Evolutionary conservation across 805 yeast genomes (phyloP).

Genomic region (Candida krabiensis): DNA sequence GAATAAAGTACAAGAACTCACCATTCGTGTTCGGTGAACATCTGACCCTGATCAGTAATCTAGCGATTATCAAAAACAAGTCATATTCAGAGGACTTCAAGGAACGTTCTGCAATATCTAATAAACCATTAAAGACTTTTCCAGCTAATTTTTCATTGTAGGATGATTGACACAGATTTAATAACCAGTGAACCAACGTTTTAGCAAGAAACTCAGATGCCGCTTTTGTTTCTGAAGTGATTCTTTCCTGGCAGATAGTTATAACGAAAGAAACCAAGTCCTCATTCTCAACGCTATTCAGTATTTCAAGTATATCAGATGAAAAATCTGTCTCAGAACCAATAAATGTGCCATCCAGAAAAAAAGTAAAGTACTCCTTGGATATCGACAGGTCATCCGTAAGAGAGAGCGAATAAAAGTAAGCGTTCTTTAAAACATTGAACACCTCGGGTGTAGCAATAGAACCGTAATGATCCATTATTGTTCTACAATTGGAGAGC

Average conservation of each 20-base stretch:
- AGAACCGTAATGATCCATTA: conserved; percentile 41
- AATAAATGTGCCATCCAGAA: conserved; percentile 18
- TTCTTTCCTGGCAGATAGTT: conserved; percentile 3
- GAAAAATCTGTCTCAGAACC: background rate
- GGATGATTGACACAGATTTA: conserved; percentile 17
- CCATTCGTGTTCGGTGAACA: conserved; percentile 36
- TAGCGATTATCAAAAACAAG: conserved; percentile 46
- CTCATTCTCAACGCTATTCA: conserved; percentile 8
- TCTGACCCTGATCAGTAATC: conserved; percentile 56
- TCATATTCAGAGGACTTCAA: conserved; percentile 12
- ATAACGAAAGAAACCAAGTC: conserved; percentile 5
- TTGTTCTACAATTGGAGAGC: conserved; percentile 43
- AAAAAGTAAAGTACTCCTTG: conserved; percentile 15
- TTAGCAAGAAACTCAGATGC: conserved; percentile 6
- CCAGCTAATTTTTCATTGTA: conserved; percentile 12
- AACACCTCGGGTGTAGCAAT: conserved; percentile 33
- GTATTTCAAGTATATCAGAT: background rate
- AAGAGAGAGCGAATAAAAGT: conserved; percentile 14
- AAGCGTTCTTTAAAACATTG: conserved; percentile 21
- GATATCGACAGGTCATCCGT: conserved; percentile 14
- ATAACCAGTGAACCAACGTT: conserved; percentile 13
- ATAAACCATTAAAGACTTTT: conserved; percentile 8
- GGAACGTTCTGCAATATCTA: conserved; percentile 11
- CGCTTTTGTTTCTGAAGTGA: conserved; percentile 3
- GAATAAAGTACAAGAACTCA: conserved; percentile 46